Percentiles rank a stretch among this genome's conserved stretches.
Conservation (phyloP, 768 basidiomycete genomes). For the Pulveroboletus frians region DNA sequence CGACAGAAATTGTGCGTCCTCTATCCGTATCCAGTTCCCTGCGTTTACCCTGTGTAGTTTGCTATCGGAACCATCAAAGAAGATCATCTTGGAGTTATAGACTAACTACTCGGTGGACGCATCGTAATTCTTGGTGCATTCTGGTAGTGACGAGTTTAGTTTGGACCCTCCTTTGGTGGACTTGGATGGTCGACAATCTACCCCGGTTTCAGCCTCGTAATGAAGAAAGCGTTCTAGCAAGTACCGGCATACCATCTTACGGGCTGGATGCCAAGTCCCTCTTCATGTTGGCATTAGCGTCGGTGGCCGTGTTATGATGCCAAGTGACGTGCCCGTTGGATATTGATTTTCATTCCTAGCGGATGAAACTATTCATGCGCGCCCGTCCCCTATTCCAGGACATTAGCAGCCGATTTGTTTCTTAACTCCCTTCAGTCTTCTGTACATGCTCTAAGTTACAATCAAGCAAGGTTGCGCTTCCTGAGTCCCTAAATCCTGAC, state of each 20-base stretch:
- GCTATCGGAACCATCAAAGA: constrained; percentile 98
- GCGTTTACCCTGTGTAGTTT: constrained; percentile 50
- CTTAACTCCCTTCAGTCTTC: too few relatives aligned
- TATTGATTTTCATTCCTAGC: too few relatives aligned
- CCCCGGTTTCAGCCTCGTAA: neutral
- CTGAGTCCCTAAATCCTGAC: too few relatives aligned
- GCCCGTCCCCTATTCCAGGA: too few relatives aligned
- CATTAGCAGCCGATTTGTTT: too few relatives aligned
- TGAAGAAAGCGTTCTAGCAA: neutral
- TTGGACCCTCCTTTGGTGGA: too few relatives aligned
- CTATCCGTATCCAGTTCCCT: neutral
- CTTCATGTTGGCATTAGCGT: neutral
- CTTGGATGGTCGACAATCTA: too few relatives aligned
- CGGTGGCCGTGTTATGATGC: too few relatives aligned
- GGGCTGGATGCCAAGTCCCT: neutral
- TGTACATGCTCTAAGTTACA: too few relatives aligned
- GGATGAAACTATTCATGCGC: too few relatives aligned
- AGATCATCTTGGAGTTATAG: constrained; percentile 92
- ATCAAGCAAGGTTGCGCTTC: too few relatives aligned
- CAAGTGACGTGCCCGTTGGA: too few relatives aligned
- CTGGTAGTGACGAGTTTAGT: neutral
- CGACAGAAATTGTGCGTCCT: constrained; percentile 86
- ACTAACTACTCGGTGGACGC: constrained; percentile 33
- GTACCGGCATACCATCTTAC: neutral
- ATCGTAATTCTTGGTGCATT: neutral